Conservation (phyloP, 192 early-diverging fungal genomes). For the Linnemannia exigua region DNA sequence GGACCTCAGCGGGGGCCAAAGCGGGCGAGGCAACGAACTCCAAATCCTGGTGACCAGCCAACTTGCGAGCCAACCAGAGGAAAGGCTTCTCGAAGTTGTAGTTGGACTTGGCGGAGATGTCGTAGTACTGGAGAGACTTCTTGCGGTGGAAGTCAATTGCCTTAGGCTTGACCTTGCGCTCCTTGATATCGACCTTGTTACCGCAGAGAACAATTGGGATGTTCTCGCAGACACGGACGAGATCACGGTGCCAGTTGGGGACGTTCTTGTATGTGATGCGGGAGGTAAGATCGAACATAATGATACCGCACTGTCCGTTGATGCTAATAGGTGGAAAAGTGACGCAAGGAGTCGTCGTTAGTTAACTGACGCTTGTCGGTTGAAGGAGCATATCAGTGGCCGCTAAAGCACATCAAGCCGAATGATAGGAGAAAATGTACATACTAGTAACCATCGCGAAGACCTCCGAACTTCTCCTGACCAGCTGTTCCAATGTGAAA, state of each 20-base stretch:
- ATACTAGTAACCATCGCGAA: conserved; percentile 99
- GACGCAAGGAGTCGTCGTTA: background rate
- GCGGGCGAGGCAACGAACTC: conserved; percentile 99
- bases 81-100: conserved; percentile 99
- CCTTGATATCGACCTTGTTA: conserved; percentile 99
- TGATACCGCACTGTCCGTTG: conserved; percentile 99
- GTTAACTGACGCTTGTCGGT: background rate
- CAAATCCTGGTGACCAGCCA: conserved; percentile 93
- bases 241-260: conserved; percentile 99
- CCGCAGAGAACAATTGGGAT: conserved; percentile 99
- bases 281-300: conserved; percentile 99
- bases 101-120: conserved; percentile 99
- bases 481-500: conserved; percentile 69
- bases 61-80: conserved; percentile 99
- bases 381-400: too few species aligned
- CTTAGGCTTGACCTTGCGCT: conserved; percentile 99
- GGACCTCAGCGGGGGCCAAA: conserved; percentile 94
- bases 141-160: conserved; percentile 99
- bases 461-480: conserved; percentile 99
- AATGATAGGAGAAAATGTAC: conserved; percentile 20
- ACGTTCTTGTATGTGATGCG: conserved; percentile 99
- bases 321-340: conserved; percentile 68
- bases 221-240: conserved; percentile 99
- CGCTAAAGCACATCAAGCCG: background rate
- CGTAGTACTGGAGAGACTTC: conserved; percentile 99